Conservation (phyloP, 1,284 basidiomycete species). For the Trichosporon sp. region DNA sequence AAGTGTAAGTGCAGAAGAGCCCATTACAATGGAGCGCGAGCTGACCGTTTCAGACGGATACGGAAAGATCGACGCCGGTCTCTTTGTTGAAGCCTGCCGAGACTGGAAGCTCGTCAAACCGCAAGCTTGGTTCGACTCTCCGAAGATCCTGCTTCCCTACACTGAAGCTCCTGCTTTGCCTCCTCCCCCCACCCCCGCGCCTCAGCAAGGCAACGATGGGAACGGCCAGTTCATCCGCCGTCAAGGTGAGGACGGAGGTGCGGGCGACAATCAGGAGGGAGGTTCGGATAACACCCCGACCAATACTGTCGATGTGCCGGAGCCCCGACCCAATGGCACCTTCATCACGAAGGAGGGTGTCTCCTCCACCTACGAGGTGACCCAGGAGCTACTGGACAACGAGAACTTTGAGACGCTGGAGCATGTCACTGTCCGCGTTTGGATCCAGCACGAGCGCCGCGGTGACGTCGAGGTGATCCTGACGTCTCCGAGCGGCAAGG, state of each 20-base stretch:
- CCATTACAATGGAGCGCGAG: neutral
- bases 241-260: neutral
- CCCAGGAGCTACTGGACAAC: conserved; percentile 61
- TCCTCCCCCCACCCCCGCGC: neutral
- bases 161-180: conserved; percentile 17
- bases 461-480: conserved; percentile 93
- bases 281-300: conserved; percentile 2
- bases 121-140: conserved; percentile 80
- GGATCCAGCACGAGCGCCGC: conserved; percentile 78
- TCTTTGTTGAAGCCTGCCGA: conserved; percentile 74
- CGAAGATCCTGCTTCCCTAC: conserved; percentile 59
- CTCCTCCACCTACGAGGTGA: conserved; percentile 62
- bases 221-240: neutral
- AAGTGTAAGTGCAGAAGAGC: conserved; percentile 64
- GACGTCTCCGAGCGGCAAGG: conserved; percentile 76
- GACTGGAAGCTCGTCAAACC: conserved; percentile 86
- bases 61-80: conserved; percentile 78
- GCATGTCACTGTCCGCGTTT: conserved; percentile 87
- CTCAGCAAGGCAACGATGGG: neutral
- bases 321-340: conserved; percentile 17
- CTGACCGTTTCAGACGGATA: conserved; percentile 60
- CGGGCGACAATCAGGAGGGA: neutral
- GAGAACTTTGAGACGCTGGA: conserved; percentile 84
- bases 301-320: conserved; percentile 18
- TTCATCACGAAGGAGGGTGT: conserved; percentile 65